These are phyloP conservation scores for Saccharomycopsis synnaedendra DNA, from an alignment of 805 yeast genomes.

Conservation along the genomic window DNA sequence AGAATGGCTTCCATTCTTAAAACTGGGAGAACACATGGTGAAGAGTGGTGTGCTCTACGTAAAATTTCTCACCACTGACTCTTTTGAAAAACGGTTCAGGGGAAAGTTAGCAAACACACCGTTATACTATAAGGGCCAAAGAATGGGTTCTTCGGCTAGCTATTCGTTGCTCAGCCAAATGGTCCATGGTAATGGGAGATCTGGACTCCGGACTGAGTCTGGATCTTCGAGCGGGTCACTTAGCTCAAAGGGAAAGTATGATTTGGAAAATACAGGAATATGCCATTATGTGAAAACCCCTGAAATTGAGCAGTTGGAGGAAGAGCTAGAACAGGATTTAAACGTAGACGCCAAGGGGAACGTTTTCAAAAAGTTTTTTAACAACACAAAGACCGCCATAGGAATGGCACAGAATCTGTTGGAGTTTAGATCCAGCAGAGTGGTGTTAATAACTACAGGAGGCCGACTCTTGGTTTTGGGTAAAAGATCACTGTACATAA, in stretches of 20 bases:
- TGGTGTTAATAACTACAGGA: slow-evolving; percentile 38
- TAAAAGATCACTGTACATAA: slow-evolving; percentile 22
- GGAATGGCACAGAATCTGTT: slow-evolving; percentile 16
- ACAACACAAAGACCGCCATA: slow-evolving; percentile 14
- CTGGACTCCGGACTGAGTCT: slow-evolving; percentile 17
- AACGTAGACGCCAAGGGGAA: not conserved
- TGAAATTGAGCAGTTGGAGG: slow-evolving; percentile 18
- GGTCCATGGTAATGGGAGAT: slow-evolving; percentile 18
- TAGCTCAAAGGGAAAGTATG: not conserved
- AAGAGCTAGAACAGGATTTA: slow-evolving; percentile 12
- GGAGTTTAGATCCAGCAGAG: slow-evolving; percentile 26
- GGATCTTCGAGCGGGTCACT: not conserved
- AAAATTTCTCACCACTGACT: slow-evolving; percentile 28
- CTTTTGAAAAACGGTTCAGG: slow-evolving; percentile 37
- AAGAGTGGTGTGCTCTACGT: slow-evolving; percentile 38
- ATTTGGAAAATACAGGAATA: slow-evolving; percentile 1
- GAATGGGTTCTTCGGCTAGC: slow-evolving; percentile 11
- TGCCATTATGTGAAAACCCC: slow-evolving; percentile 15
- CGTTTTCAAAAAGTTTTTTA: slow-evolving; percentile 6
- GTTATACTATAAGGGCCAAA: slow-evolving; percentile 25
- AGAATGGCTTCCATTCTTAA: slow-evolving; percentile 19
- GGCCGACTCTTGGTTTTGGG: slow-evolving; percentile 40
- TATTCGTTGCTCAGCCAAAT: slow-evolving; percentile 18
- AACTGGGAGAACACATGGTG: slow-evolving; percentile 38
- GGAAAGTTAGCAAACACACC: slow-evolving; percentile 46